Percentiles rank a stretch among this genome's conserved stretches.
These are phyloP conservation scores for Fomitopsis pinicola DNA, from an alignment of 1,284 basidiomycete genomes.

Conservation along the genomic window DNA sequence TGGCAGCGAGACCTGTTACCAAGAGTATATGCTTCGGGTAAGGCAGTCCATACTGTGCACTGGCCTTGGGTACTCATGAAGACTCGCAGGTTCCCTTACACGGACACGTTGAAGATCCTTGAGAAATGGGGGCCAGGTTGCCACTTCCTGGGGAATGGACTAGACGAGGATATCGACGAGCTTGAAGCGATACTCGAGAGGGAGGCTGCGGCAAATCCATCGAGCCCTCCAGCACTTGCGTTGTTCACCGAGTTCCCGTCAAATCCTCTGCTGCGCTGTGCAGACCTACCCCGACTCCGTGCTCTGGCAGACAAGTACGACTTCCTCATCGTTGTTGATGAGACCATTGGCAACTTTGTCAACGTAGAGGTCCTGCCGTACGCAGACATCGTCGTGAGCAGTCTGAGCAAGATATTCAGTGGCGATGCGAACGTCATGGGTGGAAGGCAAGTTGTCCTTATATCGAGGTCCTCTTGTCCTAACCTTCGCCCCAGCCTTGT, in stretches of 20 bases:
- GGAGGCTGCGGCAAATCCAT: slow-evolving; percentile 36
- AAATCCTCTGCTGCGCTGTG: slow-evolving; percentile 87
- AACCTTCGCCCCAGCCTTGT: slow-evolving; percentile 55
- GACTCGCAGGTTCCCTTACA: slow-evolving; percentile 83
- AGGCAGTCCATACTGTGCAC: slow-evolving; percentile 19
- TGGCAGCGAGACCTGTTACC: slow-evolving; percentile 48
- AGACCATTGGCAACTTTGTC: slow-evolving; percentile 94
- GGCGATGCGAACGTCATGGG: slow-evolving; percentile 98
- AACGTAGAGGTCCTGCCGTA: slow-evolving; percentile 92
- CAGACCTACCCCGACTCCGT: slow-evolving; percentile 78
- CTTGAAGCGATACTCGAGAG: slow-evolving; percentile 63
- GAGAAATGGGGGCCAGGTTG: slow-evolving; percentile 97
- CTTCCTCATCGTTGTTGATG: slow-evolving; percentile 90
- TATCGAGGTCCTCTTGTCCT: slow-evolving; percentile 5
- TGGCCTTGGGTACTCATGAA: background rate
- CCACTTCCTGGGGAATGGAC: slow-evolving; percentile 84
- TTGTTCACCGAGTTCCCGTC: slow-evolving; percentile 92
- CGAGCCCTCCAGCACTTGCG: slow-evolving; percentile 50
- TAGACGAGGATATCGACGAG: slow-evolving; percentile 71
- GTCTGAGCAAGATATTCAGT: slow-evolving; percentile 93
- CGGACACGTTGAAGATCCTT: slow-evolving; percentile 95
- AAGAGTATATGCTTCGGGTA: slow-evolving; percentile 94
- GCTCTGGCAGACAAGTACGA: slow-evolving; percentile 84
- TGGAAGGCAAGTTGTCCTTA: slow-evolving; percentile 63
- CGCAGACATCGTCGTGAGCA: slow-evolving; percentile 92